Base-by-base conservation (phyloP, 1,284 basidiomycete genomes). In the Melampsora larici-populina region DNA sequence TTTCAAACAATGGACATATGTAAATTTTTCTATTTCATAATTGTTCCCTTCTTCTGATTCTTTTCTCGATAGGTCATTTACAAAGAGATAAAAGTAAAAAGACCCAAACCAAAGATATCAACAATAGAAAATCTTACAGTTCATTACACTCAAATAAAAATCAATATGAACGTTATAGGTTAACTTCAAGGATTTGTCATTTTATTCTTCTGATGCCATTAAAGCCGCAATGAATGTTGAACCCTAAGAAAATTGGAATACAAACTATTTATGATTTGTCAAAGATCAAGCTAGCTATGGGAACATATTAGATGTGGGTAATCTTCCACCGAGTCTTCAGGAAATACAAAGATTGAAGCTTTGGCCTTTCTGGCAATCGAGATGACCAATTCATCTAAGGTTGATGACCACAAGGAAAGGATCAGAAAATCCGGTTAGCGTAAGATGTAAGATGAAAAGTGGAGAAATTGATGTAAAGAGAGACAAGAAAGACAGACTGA, bases 281-380 rank as follows among this genome's bases (percentile, higher is more conserved):
- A 18, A 24, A 7, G 26, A 33, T 24, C 15, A 29, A 33, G 26
- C 17, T 17, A 2, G 18, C 26, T 5, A 46, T n/a, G 4, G 4
- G 24, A 15, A 31, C 74, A 21, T 51, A 77, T 66, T 55, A 77
- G 60, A 40, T 66, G 74, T 17, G 74, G 70, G 43, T 62, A 18
- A 69, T 71, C 58, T 79, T 83, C 83, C 11, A 86, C 83, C 72
- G 86, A 84, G 77, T 86, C 95, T 84, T 99, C 97, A 0, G 96
- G 94, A 0, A 99, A 96, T 79, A 99, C 86, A 88, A 98, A 98
- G 83, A 99, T 98, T 82, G 98, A 86, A 3, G 94, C 93, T 75
- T 94, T 93, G 89, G 97, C 90, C 89, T 99, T 99, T 83, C 96
- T 88, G 26, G 96, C 95, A 82, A 99, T 97, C 5, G 93, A 96